A percentile compares a stretch with the other conserved stretches of the same genome.
These are phyloP conservation scores for Fusarium circinatum DNA, from an alignment of 2,329 filamentous ascomycete genomes.

Conservation along the genomic window DNA sequence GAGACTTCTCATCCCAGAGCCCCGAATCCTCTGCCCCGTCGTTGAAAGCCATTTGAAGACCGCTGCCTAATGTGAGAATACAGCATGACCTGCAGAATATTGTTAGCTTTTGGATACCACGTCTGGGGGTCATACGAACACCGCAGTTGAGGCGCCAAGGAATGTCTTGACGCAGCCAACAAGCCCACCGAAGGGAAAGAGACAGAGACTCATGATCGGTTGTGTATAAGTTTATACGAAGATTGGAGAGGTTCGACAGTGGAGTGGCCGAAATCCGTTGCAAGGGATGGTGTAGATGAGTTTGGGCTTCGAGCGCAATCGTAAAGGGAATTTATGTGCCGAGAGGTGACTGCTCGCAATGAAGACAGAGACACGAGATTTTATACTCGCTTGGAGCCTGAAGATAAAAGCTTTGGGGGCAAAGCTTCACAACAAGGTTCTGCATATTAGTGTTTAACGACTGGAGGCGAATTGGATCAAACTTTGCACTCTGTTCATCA, in stretches of 20 bases:
- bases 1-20: background rate
- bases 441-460: background rate
- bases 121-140: background rate
- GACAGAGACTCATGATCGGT: background rate
- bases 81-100: background rate
- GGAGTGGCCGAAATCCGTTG: background rate
- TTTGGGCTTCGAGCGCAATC: background rate
- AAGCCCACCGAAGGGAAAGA: background rate
- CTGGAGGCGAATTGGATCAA: background rate
- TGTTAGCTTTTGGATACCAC: background rate
- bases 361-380: background rate
- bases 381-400: background rate
- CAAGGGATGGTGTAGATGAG: background rate
- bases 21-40: background rate
- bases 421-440: background rate
- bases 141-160: background rate
- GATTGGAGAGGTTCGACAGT: background rate
- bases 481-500: too few species aligned
- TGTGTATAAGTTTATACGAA: background rate
- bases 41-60: background rate
- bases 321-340: background rate
- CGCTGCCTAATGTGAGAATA: background rate
- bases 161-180: background rate
- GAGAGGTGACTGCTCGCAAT: background rate
- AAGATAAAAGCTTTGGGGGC: background rate